These are phyloP conservation scores for Leccinum subtestaceum DNA, from an alignment of 768 basidiomycete species.

Conservation along the genomic window DNA sequence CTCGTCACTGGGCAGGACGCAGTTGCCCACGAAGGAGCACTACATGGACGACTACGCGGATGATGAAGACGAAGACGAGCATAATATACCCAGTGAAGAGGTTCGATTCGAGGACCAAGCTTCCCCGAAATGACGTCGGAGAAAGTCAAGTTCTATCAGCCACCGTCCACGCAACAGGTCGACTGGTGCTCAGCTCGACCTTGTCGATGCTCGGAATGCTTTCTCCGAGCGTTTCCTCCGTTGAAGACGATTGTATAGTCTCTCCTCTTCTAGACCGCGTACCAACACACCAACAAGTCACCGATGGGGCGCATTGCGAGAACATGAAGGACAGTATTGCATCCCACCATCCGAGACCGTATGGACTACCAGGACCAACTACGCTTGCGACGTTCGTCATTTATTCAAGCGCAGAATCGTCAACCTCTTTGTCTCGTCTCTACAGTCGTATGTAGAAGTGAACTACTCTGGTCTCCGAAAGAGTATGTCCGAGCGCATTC, in stretches of 20 bases:
- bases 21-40: too few relatives aligned
- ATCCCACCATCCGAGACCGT: background rate
- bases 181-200: too few relatives aligned
- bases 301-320: background rate
- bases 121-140: too few relatives aligned
- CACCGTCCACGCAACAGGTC: too few relatives aligned
- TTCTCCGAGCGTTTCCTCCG: slow-evolving; percentile 45
- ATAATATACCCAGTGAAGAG: too few relatives aligned
- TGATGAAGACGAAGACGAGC: too few relatives aligned
- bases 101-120: too few relatives aligned
- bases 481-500: slow-evolving; percentile 46
- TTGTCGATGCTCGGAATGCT: too few relatives aligned
- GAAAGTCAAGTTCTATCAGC: too few relatives aligned
- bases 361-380: background rate
- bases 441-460: slow-evolving; percentile 85
- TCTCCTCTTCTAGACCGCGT: slow-evolving; percentile 3
- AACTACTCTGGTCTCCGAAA: slow-evolving; percentile 92
- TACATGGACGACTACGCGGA: too few relatives aligned
- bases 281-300: background rate
- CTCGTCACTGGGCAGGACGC: too few relatives aligned
- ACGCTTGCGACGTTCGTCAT: slow-evolving; percentile 44
- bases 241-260: slow-evolving; percentile 37
- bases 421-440: slow-evolving; percentile 51
- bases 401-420: slow-evolving; percentile 92
- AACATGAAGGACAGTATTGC: too few relatives aligned